Evolutionary conservation across 164 flowering plant genomes (phyloP).

Genomic region (Amborella trichopoda): DNA sequence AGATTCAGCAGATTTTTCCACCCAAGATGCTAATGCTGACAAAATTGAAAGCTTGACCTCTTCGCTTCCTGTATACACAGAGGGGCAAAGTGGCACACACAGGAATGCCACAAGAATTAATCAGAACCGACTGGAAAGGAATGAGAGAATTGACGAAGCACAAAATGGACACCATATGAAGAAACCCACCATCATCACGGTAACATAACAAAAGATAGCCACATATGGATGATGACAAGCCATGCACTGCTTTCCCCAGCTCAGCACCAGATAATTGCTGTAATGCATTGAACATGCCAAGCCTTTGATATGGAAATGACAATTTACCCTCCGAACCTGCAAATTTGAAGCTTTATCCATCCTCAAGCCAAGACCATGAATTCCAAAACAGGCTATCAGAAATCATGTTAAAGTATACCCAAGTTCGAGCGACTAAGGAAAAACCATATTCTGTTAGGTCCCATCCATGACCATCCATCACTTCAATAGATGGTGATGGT

Average conservation of each 20-base stretch:
- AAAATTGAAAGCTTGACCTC: conserved; percentile 80
- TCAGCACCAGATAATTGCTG: conserved; percentile 75
- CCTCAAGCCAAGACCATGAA: too few relatives aligned
- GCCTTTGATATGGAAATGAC: conserved; percentile 79
- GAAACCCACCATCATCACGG: conserved; percentile 73
- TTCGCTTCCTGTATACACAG: conserved; percentile 62
- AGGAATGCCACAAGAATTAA: background rate
- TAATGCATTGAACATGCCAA: conserved; percentile 78
- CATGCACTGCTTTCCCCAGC: conserved; percentile 52
- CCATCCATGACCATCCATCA: too few relatives aligned
- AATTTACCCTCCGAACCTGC: conserved; percentile 98
- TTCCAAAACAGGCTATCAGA: too few relatives aligned
- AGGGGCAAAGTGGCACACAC: background rate
- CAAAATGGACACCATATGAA: background rate
- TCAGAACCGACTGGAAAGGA: background rate
- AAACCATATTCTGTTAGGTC: too few relatives aligned
- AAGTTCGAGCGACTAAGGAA: too few relatives aligned
- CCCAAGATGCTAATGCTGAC: conserved; percentile 70
- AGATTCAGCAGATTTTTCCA: conserved; percentile 46
- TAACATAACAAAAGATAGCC: conserved; percentile 55
- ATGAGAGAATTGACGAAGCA: background rate
- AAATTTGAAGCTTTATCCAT: too few relatives aligned
- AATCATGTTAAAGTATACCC: too few relatives aligned
- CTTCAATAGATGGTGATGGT: too few relatives aligned
- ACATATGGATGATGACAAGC: conserved; percentile 42